These are phyloP conservation scores for Cercospora janseana DNA, from an alignment of 2,329 filamentous ascomycete genomes.

Conservation along the genomic window DNA sequence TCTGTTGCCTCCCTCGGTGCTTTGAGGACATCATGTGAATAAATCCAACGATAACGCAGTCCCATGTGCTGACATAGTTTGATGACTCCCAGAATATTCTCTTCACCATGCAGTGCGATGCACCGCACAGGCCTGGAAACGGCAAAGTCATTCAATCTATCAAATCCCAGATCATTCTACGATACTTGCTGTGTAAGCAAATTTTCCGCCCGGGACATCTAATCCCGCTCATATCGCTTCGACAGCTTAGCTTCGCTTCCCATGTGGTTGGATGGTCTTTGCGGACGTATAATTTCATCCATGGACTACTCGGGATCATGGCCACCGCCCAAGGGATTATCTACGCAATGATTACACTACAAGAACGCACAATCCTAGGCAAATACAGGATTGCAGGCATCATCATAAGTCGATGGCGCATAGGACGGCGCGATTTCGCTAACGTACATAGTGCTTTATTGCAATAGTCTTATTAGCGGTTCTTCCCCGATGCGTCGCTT, in stretches of 20 bases:
- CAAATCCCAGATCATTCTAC: neutral
- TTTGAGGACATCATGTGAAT: neutral
- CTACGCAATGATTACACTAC: neutral
- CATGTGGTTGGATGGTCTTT: neutral
- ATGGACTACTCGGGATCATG: constrained; percentile 5
- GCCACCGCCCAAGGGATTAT: neutral
- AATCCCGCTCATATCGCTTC: neutral
- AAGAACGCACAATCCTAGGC: constrained; percentile 1
- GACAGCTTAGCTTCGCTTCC: constrained; percentile 4
- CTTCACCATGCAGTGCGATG: no score
- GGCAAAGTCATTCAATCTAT: no score
- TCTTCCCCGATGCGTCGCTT: constrained; percentile 3
- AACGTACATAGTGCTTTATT: neutral
- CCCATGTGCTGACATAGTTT: no score
- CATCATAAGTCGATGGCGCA: neutral
- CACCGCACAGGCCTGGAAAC: no score
- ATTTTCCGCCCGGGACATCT: neutral
- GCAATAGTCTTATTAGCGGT: neutral
- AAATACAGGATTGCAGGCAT: constrained; percentile 4
- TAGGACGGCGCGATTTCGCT: constrained; percentile 1
- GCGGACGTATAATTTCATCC: neutral
- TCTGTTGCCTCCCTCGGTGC: neutral
- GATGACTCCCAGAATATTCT: no score
- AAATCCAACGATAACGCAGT: no score
- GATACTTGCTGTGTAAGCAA: constrained; percentile 2